Evolutionary conservation across 768 basidiomycete genomes (phyloP).

Genomic region (Termitomyces sp.): DNA sequence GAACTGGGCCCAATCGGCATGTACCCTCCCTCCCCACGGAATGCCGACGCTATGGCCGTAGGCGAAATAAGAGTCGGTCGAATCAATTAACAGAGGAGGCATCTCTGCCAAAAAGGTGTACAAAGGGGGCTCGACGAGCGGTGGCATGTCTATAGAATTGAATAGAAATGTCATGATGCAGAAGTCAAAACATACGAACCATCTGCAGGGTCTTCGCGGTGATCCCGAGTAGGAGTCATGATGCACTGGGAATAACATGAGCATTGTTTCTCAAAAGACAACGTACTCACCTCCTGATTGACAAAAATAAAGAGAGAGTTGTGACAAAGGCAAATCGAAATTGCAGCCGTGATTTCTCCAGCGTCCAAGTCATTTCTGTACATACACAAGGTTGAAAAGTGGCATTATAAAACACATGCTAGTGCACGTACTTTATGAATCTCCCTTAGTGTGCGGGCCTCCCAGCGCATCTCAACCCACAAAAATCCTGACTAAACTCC

Average conservation of each 20-base stretch:
- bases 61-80: neutral
- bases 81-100: neutral
- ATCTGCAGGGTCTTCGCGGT: neutral
- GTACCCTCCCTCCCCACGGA: too few species aligned
- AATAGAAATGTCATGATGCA: neutral
- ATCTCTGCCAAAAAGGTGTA: neutral
- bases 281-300: too few species aligned
- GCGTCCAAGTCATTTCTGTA: too few species aligned
- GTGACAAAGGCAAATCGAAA: neutral
- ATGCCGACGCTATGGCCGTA: neutral
- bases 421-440: too few species aligned
- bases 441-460: too few species aligned
- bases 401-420: too few species aligned
- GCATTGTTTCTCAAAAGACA: neutral
- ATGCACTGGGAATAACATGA: neutral
- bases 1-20: too few species aligned
- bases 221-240: neutral
- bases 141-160: neutral
- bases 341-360: neutral
- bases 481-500: too few species aligned
- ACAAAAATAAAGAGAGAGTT: too few species aligned
- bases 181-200: neutral
- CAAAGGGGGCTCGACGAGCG: neutral
- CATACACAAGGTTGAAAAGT: too few species aligned
- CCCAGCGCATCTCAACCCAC: too few species aligned